Percentiles rank a stretch among this genome's conserved stretches.
Evolutionary conservation across 2,329 filamentous ascomycete species (phyloP).

Genomic region (Coniochaeta sp.): DNA sequence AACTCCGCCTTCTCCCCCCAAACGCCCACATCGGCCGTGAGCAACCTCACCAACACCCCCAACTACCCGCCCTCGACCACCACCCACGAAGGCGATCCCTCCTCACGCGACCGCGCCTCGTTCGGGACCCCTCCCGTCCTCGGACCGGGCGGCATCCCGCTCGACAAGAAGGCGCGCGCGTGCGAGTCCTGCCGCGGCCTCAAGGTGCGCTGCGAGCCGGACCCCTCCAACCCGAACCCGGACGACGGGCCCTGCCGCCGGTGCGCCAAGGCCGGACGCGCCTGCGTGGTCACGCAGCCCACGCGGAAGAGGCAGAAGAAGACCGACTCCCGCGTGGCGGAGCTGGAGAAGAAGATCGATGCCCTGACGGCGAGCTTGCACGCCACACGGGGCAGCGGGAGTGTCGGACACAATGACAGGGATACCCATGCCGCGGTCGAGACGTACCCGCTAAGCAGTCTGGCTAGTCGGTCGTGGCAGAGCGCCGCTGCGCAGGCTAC

Average conservation of each 20-base stretch:
- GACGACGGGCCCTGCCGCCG: conserved; percentile 59
- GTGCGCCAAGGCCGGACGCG: conserved; percentile 72
- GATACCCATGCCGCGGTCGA: neutral
- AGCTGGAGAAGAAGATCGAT: conserved; percentile 90
- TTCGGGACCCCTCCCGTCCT: neutral
- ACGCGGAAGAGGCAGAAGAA: conserved; percentile 81
- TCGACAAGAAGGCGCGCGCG: conserved; percentile 55
- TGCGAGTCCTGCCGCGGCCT: conserved; percentile 70
- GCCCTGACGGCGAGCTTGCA: conserved; percentile 74
- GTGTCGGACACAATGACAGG: neutral
- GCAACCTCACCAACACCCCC: neutral
- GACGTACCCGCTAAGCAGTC: neutral
- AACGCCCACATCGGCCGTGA: neutral
- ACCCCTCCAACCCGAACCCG: conserved; percentile 40
- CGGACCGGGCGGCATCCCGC: neutral
- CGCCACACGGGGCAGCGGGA: conserved; percentile 30
- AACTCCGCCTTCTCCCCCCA: neutral
- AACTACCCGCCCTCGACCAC: neutral
- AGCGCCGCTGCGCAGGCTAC: neutral
- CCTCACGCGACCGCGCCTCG: conserved; percentile 30
- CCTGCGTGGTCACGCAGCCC: conserved; percentile 69
- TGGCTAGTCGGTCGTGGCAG: neutral
- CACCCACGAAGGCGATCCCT: conserved; percentile 1
- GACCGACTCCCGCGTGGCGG: conserved; percentile 80
- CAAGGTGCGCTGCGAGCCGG: conserved; percentile 80